Base-by-base conservation (phyloP, 352 stramenopile genomes). In the Phytophthora litchii region DNA sequence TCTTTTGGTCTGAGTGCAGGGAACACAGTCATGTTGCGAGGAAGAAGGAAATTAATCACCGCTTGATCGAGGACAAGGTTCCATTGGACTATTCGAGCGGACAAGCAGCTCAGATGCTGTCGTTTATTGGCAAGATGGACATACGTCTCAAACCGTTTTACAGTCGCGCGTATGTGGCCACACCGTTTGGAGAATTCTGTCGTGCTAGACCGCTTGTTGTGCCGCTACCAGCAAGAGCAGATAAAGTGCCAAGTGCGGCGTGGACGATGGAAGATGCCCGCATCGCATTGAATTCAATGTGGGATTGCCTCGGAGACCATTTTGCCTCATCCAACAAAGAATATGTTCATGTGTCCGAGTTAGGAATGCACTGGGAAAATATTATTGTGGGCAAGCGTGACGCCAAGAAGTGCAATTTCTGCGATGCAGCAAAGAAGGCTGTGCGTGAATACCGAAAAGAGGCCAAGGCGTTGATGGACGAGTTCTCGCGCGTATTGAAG, bases 291-390 rank as follows among this genome's bases (percentile, higher is more conserved):
- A 72, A 78, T 38, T 44, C 55, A 0, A 42, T 60, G 32, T 67
- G 42, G 47, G 55, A 72, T 47, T 47, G 64, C 9, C 48, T 84
- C 8, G 72, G 74, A 32, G 68, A 80, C 46, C 54, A 80, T 20
- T 82, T 82, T 38, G 59, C 60, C 2, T 62, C 53, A 6, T 27
- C 62, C 0, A 38, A 49, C 16, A 54, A 45, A 2, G 64, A 71
- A 23, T 85, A 78, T 36, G 44, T 68, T 32, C 67, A 79, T 37
- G 76, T 85, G 7, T 85, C 76, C 11, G 72, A 85, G 42, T 45
- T 82, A 20, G 76, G 76, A 4, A 73, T 78, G 37, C 76, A 85
- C 54, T 85, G 76, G 76, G 76, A 85, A 46, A 71, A 52, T n/a
- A 78, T 76, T 38, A 16, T 25, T 2, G 57, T 68, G 25, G 42